Evolutionary conservation across 2,329 filamentous ascomycete species (phyloP), one percentile per base, ranked within the genome.

Genomic region (Penicillium decumbens): DNA sequence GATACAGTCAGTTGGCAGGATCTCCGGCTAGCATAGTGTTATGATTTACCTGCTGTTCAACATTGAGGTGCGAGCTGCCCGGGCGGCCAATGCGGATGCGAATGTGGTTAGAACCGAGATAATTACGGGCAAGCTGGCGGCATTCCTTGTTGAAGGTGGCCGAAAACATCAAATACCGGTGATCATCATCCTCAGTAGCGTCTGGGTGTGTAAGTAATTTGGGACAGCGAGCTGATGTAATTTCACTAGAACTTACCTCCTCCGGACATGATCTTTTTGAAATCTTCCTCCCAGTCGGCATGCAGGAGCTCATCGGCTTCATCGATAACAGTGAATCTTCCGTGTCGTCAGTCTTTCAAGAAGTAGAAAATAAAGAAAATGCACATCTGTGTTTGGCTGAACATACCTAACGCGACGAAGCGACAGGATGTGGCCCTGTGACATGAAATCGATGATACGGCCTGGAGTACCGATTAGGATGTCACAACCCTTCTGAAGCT

Each of bases 251-350:
- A 74, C 82, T 73, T 80, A 91, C 90, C 89, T 63, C 87, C 87
- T 53, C 89, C 90, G 43, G 78, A 77, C 69, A 97, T 83, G 51
- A 97, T 87, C 62, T 82, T 83, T 38, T 78, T 77, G 52, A 97
- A 78, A 3, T 91, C 83, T 0, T 83, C 78, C 33, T 85, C 80
- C 89, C 93, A 97, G 61, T 91, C 88, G 1, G 76, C 66, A 0
- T 85, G 77, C 0, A 98, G 79, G 78, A 98, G 85, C 74, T 98
- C 92, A 65, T 98, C 93, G 0, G 93, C 93, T 66, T 98, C 93
- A 52, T 97, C 93, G 54, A 98, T 84, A 56, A 97, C 81, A 57
- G 81, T 83, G 69, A 77, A 83, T 53, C 77, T 80, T 13, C 12
- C 25, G 10, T 12, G 20, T 4, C 6, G 6, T 57, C 20, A 55